Evolutionary conservation across 805 yeast species (phyloP), one percentile per base, ranked within the genome.

Genomic region (Jamesozyma jinghongensis): DNA sequence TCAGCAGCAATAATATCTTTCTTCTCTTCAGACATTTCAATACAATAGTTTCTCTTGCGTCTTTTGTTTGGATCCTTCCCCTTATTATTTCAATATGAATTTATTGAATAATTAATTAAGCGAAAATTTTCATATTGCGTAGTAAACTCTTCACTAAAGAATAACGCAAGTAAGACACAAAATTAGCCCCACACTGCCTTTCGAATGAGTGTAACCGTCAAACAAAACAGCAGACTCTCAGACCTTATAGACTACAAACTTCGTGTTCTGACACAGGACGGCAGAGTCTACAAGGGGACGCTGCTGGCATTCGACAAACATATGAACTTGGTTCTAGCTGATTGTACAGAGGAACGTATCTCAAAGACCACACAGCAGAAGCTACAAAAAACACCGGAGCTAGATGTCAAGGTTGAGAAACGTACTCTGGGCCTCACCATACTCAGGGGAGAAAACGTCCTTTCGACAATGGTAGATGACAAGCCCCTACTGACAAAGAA

Each of bases 291-390:
- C 48, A 69, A 79, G 5, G 98, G 98, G 2, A 79, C 78, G 46
- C 70, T 90, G 40, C 63, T 88, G 47, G 87, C 97, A 6, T 90
- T 85, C 59, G 98, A 92, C 61, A 81, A 81, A 56, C 83, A 81
- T 57, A 79, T 88, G 81, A 90, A 90, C 60, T 57, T 90, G 14
- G 95, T 92, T 12, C 65, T 90, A 26, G 73, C 83, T 11, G 92
- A 88, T 48, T 75, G 92, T 32, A 87, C 85, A 53, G 98, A 90
- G 57, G 77, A 77, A 53, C 70, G 97, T 48, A 62, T 79, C 10
- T 78, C 94, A 4, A 79, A 77, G 51, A 77, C 77, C 46, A 65
- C 68, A 17, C 41, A 66, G 33, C 55, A 50, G 32, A 68, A 66
- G 30, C 50, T 69, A 32, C 12, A 13, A 5, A 33, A 33, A n/a